Conservation (phyloP, 805 yeast species). For the Candida caryicola region DNA sequence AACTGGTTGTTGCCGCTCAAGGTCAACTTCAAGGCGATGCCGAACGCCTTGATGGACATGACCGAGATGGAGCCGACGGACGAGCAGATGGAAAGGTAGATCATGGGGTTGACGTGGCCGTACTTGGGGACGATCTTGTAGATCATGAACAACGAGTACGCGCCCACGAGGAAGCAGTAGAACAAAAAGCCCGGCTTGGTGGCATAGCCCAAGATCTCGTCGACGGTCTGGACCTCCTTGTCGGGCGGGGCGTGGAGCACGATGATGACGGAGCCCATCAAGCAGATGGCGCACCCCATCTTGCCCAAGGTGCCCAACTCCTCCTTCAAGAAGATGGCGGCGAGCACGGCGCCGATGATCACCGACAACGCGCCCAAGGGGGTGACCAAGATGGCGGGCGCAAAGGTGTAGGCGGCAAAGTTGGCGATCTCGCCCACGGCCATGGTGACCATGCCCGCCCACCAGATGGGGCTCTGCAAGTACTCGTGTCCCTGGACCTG, state of each 20-base stretch:
- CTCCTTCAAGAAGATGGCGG: slow-evolving; percentile 79
- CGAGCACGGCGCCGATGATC: slow-evolving; percentile 87
- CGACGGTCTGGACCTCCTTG: slow-evolving; percentile 82
- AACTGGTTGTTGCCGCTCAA: slow-evolving; percentile 85
- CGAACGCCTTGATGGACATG: slow-evolving; percentile 90
- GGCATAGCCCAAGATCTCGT: slow-evolving; percentile 80
- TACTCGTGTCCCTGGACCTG: slow-evolving; percentile 74
- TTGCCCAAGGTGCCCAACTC: slow-evolving; percentile 85
- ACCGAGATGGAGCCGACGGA: slow-evolving; percentile 88
- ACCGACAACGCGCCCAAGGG: slow-evolving; percentile 90
- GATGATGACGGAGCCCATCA: slow-evolving; percentile 83
- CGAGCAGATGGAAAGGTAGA: slow-evolving; percentile 85
- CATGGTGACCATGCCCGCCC: slow-evolving; percentile 90
- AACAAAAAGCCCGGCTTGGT: slow-evolving; percentile 71
- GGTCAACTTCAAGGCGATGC: slow-evolving; percentile 84
- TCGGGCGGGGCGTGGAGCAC: slow-evolving; percentile 94
- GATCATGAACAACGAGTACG: slow-evolving; percentile 74
- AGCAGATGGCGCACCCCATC: slow-evolving; percentile 89
- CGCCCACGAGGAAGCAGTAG: slow-evolving; percentile 60
- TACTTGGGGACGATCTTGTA: slow-evolving; percentile 78
- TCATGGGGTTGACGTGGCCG: slow-evolving; percentile 81
- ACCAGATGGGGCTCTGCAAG: slow-evolving; percentile 84
- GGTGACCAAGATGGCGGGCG: slow-evolving; percentile 89
- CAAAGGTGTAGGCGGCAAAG: slow-evolving; percentile 93
- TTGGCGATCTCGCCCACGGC: slow-evolving; percentile 89